A percentile compares a stretch with the other conserved stretches of the same genome.
Evolutionary conservation across 495 filamentous ascomycete genomes (phyloP).

Genomic region (Penicillium psychrofluorescens): DNA sequence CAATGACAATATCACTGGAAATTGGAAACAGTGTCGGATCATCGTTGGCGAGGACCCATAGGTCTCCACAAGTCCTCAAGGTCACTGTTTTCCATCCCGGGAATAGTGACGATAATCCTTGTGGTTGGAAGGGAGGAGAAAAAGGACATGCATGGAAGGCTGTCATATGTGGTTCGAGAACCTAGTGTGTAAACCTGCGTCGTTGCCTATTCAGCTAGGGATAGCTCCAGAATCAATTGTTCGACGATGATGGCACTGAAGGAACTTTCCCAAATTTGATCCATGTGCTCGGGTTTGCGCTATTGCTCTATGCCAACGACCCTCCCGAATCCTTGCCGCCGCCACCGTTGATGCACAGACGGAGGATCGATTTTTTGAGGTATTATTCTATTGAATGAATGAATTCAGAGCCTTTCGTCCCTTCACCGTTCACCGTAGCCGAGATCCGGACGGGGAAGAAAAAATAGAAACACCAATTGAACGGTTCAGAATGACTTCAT

Average conservation of each 20-base stretch:
- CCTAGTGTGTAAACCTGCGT: background rate
- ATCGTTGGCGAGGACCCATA: background rate
- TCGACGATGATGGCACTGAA: no score
- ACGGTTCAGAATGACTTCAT: no score
- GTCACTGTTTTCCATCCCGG: constrained; percentile 2
- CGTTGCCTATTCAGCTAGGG: no score
- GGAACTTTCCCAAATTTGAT: background rate
- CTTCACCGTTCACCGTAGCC: constrained; percentile 7
- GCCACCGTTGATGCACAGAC: constrained; percentile 14
- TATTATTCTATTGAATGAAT: no score
- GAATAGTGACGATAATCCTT: background rate
- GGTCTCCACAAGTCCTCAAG: background rate
- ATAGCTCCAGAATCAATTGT: no score
- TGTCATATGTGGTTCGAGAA: constrained; percentile 20
- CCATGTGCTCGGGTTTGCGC: background rate
- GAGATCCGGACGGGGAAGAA: background rate
- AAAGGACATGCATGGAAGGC: constrained; percentile 22
- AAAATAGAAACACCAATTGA: no score
- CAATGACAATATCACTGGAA: constrained; percentile 4
- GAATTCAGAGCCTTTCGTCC: background rate
- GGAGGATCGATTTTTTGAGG: background rate
- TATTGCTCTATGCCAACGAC: background rate
- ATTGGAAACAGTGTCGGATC: background rate
- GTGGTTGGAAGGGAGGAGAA: constrained; percentile 1
- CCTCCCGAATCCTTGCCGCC: constrained; percentile 2